Evolutionary conservation across 1,139 yeast species (phyloP), one percentile per base, ranked within the genome.

Genomic region (Yamadazyma siamensis): DNA sequence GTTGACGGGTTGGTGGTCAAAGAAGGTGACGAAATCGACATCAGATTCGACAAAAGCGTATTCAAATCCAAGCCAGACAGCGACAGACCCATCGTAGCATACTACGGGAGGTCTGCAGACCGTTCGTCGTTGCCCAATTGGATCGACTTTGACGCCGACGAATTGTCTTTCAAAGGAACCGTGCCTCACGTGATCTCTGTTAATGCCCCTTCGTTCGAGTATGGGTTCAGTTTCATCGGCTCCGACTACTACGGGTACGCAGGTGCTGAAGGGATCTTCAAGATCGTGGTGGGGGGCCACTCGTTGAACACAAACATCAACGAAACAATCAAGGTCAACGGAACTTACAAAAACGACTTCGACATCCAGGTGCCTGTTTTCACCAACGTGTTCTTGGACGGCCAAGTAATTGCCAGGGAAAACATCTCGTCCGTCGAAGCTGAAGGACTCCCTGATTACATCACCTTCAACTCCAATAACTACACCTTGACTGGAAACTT

Each of bases 71-170:
- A 68, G 36, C 41, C 64, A 3, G 59, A 72, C 17, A 66, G 77
- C 13, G 58, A 65, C 18, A 52, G 68, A 28, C 51, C 65, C 9
- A 74, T 81, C 20, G 60, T 71, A 14, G 80, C 81, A n/a, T 87
- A 82, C 59, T 84, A 85, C 49, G 96, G 96, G n/a, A 73, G 85
- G 41, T 77, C 91, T 13, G 63, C 69, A 13, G 86, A 86, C 51
- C 76, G 91, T 50, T 74, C 95, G 2, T 94, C 98, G 2, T 68
- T 91, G 32, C 98, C 99, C 15, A 80, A 76, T 47, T 91, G 98
- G 98, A 63, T 88, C 32, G 55, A 59, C 34, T 91, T 89, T 50
- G 77, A 85, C 49, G 53, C 79, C 7, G 61, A 65, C 24, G 65
- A 62, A 32, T 59, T 85, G 40, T 71, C 83, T n/a, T 89, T 88